A percentile compares a stretch with the other conserved stretches of the same genome.
Evolutionary conservation across 306 rosid genomes (phyloP).

Genomic region (Castanea crenata): DNA sequence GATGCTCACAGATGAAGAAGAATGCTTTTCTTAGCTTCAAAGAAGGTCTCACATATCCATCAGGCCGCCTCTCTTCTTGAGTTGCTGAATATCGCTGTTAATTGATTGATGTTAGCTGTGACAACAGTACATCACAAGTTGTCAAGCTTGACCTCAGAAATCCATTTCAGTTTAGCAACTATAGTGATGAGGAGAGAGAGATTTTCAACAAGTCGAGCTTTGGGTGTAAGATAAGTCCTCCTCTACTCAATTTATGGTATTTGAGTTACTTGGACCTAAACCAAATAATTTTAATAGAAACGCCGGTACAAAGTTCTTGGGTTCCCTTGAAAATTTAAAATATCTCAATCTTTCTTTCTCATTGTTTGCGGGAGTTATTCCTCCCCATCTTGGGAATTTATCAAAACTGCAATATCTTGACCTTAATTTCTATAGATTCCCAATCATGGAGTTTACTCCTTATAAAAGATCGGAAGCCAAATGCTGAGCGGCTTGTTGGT

Average conservation of each 20-base stretch:
- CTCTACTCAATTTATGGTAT: background rate
- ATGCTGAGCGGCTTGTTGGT: background rate
- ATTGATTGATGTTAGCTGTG: too few species aligned
- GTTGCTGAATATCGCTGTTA: too few species aligned
- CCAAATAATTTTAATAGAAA: background rate
- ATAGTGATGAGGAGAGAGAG: too few species aligned
- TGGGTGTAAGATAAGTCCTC: too few species aligned
- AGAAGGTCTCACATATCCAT: too few species aligned
- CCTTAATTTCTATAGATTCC: background rate
- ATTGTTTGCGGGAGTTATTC: background rate
- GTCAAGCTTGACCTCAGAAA: too few species aligned
- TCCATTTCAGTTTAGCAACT: too few species aligned
- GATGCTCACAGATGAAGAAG: too few species aligned
- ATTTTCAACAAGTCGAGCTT: too few species aligned
- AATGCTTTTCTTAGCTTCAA: too few species aligned
- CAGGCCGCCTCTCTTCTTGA: too few species aligned
- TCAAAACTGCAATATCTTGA: background rate
- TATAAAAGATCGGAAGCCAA: background rate
- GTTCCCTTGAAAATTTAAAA: background rate
- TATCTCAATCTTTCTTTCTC: background rate
- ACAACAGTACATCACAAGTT: too few species aligned
- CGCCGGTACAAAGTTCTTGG: background rate
- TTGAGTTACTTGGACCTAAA: background rate
- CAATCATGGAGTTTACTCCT: background rate
- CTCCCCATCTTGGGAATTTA: background rate